These are phyloP conservation scores for Nannizziopsis barbatae DNA, from an alignment of 2,329 filamentous ascomycete genomes.

Conservation along the genomic window DNA sequence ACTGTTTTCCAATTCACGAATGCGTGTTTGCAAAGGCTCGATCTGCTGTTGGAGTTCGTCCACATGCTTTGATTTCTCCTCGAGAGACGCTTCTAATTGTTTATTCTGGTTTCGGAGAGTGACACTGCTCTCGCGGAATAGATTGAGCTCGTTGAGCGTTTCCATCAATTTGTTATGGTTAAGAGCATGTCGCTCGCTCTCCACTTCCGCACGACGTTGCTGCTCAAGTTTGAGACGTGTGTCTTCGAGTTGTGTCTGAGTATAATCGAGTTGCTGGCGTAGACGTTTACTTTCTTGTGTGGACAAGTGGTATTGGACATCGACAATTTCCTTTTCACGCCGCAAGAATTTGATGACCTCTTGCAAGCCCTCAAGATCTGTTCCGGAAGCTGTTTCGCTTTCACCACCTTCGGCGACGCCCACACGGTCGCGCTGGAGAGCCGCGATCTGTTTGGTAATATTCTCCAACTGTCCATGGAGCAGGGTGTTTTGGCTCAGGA, in stretches of 20 bases:
- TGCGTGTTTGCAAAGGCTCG: constrained; percentile 67
- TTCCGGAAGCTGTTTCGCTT: constrained; percentile 39
- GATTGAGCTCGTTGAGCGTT: constrained; percentile 87
- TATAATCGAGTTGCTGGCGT: constrained; percentile 80
- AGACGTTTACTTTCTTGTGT: constrained; percentile 77
- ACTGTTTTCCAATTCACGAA: constrained; percentile 72
- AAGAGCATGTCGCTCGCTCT: constrained; percentile 60
- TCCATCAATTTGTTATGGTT: constrained; percentile 86
- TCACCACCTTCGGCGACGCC: constrained; percentile 44
- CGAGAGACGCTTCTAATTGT: constrained; percentile 63
- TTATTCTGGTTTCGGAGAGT: constrained; percentile 79
- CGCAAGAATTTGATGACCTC: constrained; percentile 86
- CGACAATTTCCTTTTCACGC: constrained; percentile 92
- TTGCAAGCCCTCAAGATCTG: constrained; percentile 63
- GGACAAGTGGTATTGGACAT: constrained; percentile 89
- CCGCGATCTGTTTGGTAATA: constrained; percentile 65
- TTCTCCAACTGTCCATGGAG: constrained; percentile 81
- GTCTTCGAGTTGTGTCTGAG: constrained; percentile 79
- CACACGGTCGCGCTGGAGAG: constrained; percentile 64
- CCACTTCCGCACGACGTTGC: constrained; percentile 65
- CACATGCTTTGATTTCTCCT: constrained; percentile 62
- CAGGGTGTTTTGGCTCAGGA: constrained; percentile 78
- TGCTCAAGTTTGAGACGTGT: constrained; percentile 79
- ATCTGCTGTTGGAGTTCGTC: constrained; percentile 64
- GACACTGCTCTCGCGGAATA: constrained; percentile 89